Conservation (phyloP, 257 asterid genomes). For the Fraxinus excelsior region DNA sequence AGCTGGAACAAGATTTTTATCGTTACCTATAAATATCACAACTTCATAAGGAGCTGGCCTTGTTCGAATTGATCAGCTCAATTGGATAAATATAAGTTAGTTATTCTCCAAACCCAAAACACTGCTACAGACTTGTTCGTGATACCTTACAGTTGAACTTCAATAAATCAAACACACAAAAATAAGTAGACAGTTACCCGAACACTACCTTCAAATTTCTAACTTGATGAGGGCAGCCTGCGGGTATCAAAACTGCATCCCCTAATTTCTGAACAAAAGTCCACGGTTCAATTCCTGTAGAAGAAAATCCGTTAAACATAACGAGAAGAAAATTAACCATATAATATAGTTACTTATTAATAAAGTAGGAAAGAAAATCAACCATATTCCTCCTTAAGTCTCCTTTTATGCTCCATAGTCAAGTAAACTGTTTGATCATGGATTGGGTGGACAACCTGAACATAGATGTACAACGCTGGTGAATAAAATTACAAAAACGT, state of each 20-base stretch:
- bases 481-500: neutral
- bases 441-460: slow-evolving; percentile 72
- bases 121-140: neutral
- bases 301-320: slow-evolving; percentile 10
- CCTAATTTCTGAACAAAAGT: slow-evolving; percentile 50
- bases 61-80: neutral
- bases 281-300: slow-evolving; percentile 53
- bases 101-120: neutral
- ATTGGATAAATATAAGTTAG: neutral
- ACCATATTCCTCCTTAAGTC: slow-evolving; percentile 56
- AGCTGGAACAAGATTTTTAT: neutral
- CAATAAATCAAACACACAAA: neutral
- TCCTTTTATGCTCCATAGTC: slow-evolving; percentile 45
- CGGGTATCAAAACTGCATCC: slow-evolving; percentile 51
- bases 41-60: neutral
- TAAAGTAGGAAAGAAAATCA: neutral
- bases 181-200: neutral
- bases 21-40: neutral
- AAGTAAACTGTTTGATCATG: slow-evolving; percentile 75
- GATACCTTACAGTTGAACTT: neutral
- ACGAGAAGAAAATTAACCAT: neutral
- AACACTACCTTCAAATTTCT: slow-evolving; percentile 48
- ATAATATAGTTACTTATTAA: neutral
- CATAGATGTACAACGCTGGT: slow-evolving; percentile 4
- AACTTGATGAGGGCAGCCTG: slow-evolving; percentile 59